Base-by-base conservation (phyloP, 805 yeast species). In the Torulaspora indica region DNA sequence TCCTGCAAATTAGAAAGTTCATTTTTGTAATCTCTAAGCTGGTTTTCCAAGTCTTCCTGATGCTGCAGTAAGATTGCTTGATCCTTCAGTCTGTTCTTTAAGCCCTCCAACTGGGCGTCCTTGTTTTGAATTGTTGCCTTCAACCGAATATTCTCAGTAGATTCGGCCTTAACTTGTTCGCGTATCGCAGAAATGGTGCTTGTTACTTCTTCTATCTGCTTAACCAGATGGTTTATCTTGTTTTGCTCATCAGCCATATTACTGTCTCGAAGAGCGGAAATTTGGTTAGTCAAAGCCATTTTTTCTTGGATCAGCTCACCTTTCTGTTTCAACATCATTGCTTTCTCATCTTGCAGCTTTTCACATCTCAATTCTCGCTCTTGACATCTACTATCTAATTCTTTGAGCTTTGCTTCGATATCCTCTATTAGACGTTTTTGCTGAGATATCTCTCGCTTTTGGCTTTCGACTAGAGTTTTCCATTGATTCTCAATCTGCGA, bases 401-500 rank as follows among this genome's bases (percentile, higher is more conserved):
- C 12, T 27, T 31, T 34, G 8, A 42, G 18, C 15, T 45, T 47
- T 9, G 14, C 30, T 23, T 46, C 30, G 3, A 34, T 17, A 8
- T 36, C 24, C 4, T 44, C 43, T 8, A 43, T 12, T 13, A 35
- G 37, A 8, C 27, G 13, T 29, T 30, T 36, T 10, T 36, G 40
- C 31, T 36, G 29, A 10, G 15, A 30, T 23, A 14, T 38, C 34
- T 41, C 45, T 25, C 39, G 35, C 13, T 17, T 40, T 23, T 29
- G 51, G 36, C 29, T 41, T 8, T 45, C 46, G 4, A 49, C 37
- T 8, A 39, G 31, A 2, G 40, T 31, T 31, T 53, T 51, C 48
- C 51, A 53, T 15, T 53, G 38, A n/a, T 35, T 43, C 23, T 53
- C 54, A 18, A 54, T 49, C 13, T 39, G 36, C 14, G 44, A 40